Percentiles rank a stretch among this genome's conserved stretches.
phyloP scores from a whole-genome alignment of 495 filamentous ascomycete genomes.

The Penicillium pulvis region DNA sequence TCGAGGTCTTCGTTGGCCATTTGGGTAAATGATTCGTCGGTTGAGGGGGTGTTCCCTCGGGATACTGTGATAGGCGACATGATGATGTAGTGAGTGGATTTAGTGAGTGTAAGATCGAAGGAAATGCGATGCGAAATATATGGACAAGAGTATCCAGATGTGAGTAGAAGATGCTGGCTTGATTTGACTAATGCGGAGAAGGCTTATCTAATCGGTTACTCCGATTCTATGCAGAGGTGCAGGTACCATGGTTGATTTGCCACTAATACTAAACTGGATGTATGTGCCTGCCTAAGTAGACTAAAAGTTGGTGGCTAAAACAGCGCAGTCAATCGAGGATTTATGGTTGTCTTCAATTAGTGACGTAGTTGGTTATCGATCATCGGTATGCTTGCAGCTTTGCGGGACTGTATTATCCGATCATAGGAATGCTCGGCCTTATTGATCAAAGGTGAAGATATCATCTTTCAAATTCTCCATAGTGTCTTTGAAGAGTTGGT shows the following conservation, averaged over 20 bases:
- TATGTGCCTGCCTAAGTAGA: too few relatives aligned
- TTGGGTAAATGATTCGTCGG: slow-evolving; percentile 48
- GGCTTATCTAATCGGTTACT: not conserved
- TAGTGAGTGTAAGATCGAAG: slow-evolving; percentile 5
- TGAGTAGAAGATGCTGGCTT: slow-evolving; percentile 37
- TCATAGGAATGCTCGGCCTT: too few relatives aligned
- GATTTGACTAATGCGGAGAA: slow-evolving; percentile 38
- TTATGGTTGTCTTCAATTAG: too few relatives aligned
- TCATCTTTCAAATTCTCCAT: too few relatives aligned
- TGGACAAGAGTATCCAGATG: slow-evolving; percentile 1
- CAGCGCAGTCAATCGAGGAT: too few relatives aligned
- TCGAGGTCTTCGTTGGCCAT: slow-evolving; percentile 71
- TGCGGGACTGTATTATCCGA: too few relatives aligned
- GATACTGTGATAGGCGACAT: slow-evolving; percentile 39
- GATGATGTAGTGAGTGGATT: not conserved
- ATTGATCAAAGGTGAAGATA: too few relatives aligned
- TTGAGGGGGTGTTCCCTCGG: slow-evolving; percentile 19
- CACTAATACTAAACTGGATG: not conserved
- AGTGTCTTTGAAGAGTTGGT: too few relatives aligned
- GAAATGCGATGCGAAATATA: not conserved
- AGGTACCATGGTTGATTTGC: not conserved
- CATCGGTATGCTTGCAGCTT: too few relatives aligned
- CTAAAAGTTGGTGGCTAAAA: too few relatives aligned
- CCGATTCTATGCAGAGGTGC: too few relatives aligned
- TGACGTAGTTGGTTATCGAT: too few relatives aligned